Base-by-base conservation (phyloP, 257 asterid genomes). In the Rhazya stricta region DNA sequence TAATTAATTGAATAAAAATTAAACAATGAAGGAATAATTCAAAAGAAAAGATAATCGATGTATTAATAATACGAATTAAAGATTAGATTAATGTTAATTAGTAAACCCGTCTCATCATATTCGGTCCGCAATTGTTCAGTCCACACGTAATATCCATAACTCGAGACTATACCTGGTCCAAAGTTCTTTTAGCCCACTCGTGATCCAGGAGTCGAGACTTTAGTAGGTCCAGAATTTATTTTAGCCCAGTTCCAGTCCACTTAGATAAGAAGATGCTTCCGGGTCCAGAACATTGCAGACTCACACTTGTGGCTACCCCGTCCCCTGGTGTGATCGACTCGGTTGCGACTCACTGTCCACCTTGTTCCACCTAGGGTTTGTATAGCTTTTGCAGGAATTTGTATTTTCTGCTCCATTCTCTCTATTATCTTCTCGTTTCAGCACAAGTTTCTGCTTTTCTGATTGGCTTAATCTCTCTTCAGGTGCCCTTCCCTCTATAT, bases 321-420 rank as follows among this genome's bases (percentile, higher is more conserved):
- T n/a, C n/a, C n/a, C 71, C 71, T 8, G 73, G 56, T 27, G n/a
- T 45, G 41, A 46, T 42, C 41, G 58, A 43, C n/a, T 25, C 56
- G 57, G 73, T 25, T 12, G 45, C 34, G 34, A 50, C 29, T 32
- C 48, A 12, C 18, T 29, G 46, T 19, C 19, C 0, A 23, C 37
- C 9, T 3, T 15, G 8, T 18, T 29, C 74, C 23, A 11, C 63
- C 32, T 71, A 71, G 75, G 74, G 75, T 71, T 71, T 71, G 16
- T 71, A 32, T 19, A 21, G 43, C 18, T 50, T 71, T 71, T 71
- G 36, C 25, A 34, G 9, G 27, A 7, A 21, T 8, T 3, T 19
- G 5, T 18, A 6, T 16, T 63, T 10, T 63, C 23, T 36, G 5
- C 54, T 27, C 69, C 27, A 21, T 63, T 3, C 1, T 36, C 27